Conservation (phyloP, 805 yeast species). For the Yarrowia phangngaensis region DNA sequence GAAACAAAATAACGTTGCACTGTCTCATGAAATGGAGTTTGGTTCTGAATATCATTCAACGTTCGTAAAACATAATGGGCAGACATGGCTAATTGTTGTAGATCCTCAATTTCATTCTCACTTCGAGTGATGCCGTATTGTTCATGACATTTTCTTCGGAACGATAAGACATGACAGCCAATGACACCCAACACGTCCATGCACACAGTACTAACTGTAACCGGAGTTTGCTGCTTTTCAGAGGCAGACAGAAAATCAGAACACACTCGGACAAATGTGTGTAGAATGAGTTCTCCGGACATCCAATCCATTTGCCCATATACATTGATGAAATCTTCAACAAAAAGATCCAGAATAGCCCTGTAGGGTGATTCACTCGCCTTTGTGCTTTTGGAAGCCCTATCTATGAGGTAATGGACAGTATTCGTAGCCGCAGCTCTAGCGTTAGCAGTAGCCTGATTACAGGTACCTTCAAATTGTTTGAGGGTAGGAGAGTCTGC, state of each 20-base stretch:
- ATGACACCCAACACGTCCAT: conserved; percentile 61
- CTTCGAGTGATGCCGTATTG: neutral
- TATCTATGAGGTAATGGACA: conserved; percentile 31
- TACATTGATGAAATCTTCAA: conserved; percentile 54
- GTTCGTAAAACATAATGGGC: conserved; percentile 7
- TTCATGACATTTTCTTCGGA: conserved; percentile 5
- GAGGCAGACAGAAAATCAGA: conserved; percentile 19
- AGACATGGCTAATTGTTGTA: conserved; percentile 8
- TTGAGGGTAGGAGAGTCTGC: conserved; percentile 21
- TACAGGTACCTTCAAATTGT: conserved; percentile 26
- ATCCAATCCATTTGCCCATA: conserved; percentile 60
- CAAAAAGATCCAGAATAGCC: conserved; percentile 47
- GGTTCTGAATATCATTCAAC: conserved; percentile 1
- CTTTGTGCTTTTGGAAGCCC: conserved; percentile 32
- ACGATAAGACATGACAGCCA: conserved; percentile 34
- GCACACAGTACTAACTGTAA: conserved; percentile 47
- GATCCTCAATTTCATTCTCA: conserved; percentile 1
- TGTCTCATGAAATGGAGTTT: conserved; percentile 4
- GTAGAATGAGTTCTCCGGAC: conserved; percentile 51
- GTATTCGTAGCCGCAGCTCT: conserved; percentile 30
- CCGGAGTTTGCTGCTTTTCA: conserved; percentile 21
- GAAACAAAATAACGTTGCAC: conserved; percentile 9
- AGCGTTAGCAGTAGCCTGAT: conserved; percentile 28
- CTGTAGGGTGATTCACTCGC: conserved; percentile 31
- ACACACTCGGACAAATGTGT: conserved; percentile 42